These are phyloP conservation scores for Neopestalotiopsis clavispora DNA, from an alignment of 2,329 filamentous ascomycete species.

Conservation along the genomic window DNA sequence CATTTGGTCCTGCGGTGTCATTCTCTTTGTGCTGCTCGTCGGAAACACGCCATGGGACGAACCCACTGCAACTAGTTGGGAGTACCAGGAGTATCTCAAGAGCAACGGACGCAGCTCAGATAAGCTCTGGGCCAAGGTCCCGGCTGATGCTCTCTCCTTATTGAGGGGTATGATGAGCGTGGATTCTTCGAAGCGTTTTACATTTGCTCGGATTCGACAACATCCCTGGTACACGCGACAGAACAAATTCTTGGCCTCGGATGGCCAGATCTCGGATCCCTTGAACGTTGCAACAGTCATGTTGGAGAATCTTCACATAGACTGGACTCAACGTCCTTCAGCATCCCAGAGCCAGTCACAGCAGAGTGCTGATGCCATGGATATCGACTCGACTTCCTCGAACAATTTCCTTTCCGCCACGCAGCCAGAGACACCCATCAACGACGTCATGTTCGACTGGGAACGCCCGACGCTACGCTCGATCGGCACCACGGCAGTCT, in stretches of 20 bases:
- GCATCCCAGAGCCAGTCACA: conserved; percentile 41
- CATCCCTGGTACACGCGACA: conserved; percentile 93
- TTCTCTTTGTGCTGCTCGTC: conserved; percentile 93
- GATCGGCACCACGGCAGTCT: conserved; percentile 46
- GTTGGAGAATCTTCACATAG: conserved; percentile 88
- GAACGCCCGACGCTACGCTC: conserved; percentile 72
- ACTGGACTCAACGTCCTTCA: conserved; percentile 74
- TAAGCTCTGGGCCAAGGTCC: conserved; percentile 82
- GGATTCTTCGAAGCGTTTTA: conserved; percentile 76
- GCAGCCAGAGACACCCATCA: conserved; percentile 79
- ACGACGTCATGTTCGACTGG: conserved; percentile 84
- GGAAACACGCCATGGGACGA: conserved; percentile 99
- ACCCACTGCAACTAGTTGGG: conserved; percentile 83
- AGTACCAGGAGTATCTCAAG: conserved; percentile 85
- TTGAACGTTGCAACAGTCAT: conserved; percentile 90
- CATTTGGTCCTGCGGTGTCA: conserved; percentile 97
- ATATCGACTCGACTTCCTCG: conserved; percentile 61
- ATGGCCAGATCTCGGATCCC: conserved; percentile 79
- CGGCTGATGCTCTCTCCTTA: conserved; percentile 75
- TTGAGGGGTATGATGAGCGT: conserved; percentile 93
- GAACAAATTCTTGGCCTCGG: conserved; percentile 76
- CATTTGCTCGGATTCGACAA: conserved; percentile 82
- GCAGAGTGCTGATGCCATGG: conserved; percentile 64
- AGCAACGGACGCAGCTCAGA: conserved; percentile 83
- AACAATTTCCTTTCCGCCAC: conserved; percentile 70